phyloP scores from a whole-genome alignment of 306 rosid genomes.

The Dryas drummondii region DNA sequence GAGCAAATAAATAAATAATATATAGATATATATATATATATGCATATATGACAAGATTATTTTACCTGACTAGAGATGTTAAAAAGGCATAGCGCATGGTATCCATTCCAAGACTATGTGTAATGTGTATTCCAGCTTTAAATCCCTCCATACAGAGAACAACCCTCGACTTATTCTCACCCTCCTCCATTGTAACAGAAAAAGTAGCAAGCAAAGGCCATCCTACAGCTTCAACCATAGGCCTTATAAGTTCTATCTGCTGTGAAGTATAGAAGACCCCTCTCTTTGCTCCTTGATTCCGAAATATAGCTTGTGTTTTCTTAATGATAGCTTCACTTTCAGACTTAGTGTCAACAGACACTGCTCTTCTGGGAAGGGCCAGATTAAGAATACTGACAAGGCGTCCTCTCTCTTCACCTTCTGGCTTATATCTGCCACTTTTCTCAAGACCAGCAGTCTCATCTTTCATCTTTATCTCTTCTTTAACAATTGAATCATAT shows the following conservation, averaged over 20 bases:
- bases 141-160: constrained; percentile 97
- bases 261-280: constrained; percentile 91
- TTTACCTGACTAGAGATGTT: constrained; percentile 93
- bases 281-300: constrained; percentile 74
- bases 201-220: constrained; percentile 99
- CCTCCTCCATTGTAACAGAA: constrained; percentile 99
- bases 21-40: not conserved
- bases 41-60: constrained; percentile 5
- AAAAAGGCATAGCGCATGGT: constrained; percentile 99
- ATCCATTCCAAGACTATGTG: constrained; percentile 95
- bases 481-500: constrained; percentile 86
- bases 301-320: constrained; percentile 89
- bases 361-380: constrained; percentile 80
- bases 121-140: constrained; percentile 93
- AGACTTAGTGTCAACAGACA: constrained; percentile 65
- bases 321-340: constrained; percentile 94
- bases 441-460: constrained; percentile 57
- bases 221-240: constrained; percentile 99
- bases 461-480: constrained; percentile 93
- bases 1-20: not conserved
- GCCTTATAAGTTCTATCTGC: constrained; percentile 97
- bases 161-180: constrained; percentile 91
- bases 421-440: constrained; percentile 64
- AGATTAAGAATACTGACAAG: constrained; percentile 92
- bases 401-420: constrained; percentile 85